phyloP scores from a whole-genome alignment of 768 basidiomycete genomes.

The Mrakia gelida region DNA sequence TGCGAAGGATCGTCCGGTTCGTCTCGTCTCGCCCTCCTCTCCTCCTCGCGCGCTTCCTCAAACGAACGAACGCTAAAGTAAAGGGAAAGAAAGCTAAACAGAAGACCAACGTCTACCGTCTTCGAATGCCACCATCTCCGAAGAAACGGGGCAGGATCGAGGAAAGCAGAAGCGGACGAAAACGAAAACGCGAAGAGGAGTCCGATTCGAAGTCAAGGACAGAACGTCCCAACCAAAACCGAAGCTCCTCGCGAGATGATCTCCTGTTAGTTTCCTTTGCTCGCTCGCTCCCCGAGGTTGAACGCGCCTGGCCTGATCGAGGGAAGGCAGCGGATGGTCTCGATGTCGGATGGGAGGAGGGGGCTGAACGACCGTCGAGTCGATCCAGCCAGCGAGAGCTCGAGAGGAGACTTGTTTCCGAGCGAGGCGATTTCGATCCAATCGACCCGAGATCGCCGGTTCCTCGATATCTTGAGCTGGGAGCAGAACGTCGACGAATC shows the following conservation, averaged over 20 bases:
- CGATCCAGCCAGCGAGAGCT: not conserved
- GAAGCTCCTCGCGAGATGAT: conserved; percentile 15
- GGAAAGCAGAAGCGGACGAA: not conserved
- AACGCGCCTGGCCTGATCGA: conserved; percentile 7
- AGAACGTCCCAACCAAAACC: conserved; percentile 12
- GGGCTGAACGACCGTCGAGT: not conserved
- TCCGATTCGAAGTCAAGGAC: not conserved
- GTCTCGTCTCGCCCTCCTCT: not conserved
- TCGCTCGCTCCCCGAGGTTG: conserved; percentile 3
- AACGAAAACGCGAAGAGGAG: not conserved
- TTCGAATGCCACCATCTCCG: not conserved
- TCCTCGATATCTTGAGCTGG: conserved; percentile 16
- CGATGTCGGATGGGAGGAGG: not conserved
- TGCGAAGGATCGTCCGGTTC: conserved; percentile 12
- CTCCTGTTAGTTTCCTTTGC: conserved; percentile 14
- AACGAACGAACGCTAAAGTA: conserved; percentile 6
- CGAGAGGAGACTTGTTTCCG: not conserved
- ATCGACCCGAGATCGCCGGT: conserved; percentile 10
- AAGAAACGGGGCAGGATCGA: not conserved
- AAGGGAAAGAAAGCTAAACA: not conserved
- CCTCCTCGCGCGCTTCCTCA: not conserved
- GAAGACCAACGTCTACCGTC: conserved; percentile 7
- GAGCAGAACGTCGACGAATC: conserved; percentile 17
- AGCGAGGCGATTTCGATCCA: not conserved
- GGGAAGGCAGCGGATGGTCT: conserved; percentile 6